Evolutionary conservation across 2,329 filamentous ascomycete species (phyloP), one percentile per base, ranked within the genome.

Genomic region (Colletotrichum euphorbiae): DNA sequence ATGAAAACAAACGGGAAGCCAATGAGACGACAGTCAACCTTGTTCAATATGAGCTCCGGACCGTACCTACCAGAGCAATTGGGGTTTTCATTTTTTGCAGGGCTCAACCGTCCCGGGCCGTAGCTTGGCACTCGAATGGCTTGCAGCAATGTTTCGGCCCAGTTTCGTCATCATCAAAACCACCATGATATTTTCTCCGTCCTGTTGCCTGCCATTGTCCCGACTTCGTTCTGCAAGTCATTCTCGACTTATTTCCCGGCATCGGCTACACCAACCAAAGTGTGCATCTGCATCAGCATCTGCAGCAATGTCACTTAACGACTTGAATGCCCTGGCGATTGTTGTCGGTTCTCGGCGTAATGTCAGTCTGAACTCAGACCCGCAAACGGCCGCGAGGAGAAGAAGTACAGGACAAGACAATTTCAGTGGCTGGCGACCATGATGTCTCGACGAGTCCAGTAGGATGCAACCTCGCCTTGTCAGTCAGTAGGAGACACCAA

Each of bases 111-210:
- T 28, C 60, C 31, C 52, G 61, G 60, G 46, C 54, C 65, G 52
- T 24, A 52, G 8, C 46, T 51, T 60, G 45, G 55, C 62, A 59
- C 54, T 50, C 55, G 21, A 28, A 45, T 38, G 46, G 46, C 24
- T 17, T 65, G 61, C 65, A 38, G 50, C 45, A n/a, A 17, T 59
- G 61, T 65, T 68, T 68, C 54, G 65, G n/a, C 46, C 58, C 46
- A 13, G 65, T 59, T 52, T 66, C 48, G 40, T 45, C 36, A 24
- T 21, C 28, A 28, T 33, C 31, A 28, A 28, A 8, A 28, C 28
- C 28, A 28, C 28, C 19, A 21, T 48, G 19, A 54, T 48, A 48
- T 62, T 54, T 62, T 48, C 17, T 51, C 46, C 48, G 36, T n/a
- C 21, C 19, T 54, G 48, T 55, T 64, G 62, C 54, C 36, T 64